Percentiles rank a stretch among this genome's conserved stretches.
Conservation (phyloP, 176 grass and related monocot genomes). For the Triticum dicoccoides region DNA sequence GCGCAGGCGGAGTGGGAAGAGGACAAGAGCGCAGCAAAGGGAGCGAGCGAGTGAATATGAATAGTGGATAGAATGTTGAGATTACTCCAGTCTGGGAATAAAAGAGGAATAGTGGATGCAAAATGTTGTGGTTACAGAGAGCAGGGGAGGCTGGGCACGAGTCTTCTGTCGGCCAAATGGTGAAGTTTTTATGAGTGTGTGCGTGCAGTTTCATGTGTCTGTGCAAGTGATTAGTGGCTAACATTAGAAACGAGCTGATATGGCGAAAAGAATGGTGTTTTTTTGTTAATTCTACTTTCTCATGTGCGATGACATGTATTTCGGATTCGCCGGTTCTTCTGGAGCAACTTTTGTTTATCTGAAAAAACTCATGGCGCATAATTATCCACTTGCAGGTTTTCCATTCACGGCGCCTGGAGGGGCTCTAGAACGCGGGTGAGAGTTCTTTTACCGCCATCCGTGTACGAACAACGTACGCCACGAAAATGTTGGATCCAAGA, state of each 20-base stretch:
- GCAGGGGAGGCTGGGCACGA: too few species aligned
- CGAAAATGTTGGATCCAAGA: not conserved
- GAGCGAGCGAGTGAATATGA: not conserved
- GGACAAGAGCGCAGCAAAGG: not conserved
- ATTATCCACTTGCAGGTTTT: slow-evolving; percentile 7
- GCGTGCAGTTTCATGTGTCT: too few species aligned
- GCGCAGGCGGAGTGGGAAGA: slow-evolving; percentile 18
- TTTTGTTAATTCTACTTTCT: too few species aligned
- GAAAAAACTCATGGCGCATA: not conserved
- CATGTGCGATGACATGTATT: too few species aligned
- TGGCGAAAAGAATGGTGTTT: too few species aligned
- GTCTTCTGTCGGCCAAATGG: not conserved
- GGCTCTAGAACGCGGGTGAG: not conserved
- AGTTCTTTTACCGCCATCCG: not conserved
- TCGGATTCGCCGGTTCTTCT: too few species aligned
- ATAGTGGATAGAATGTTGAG: not conserved
- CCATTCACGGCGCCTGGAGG: not conserved
- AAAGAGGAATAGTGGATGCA: not conserved
- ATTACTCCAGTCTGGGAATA: too few species aligned
- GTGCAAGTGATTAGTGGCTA: not conserved
- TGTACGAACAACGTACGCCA: not conserved
- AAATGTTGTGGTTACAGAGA: not conserved
- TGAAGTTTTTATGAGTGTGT: not conserved
- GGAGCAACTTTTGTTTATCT: too few species aligned
- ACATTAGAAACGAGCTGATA: too few species aligned